A percentile compares a stretch with the other conserved stretches of the same genome.
phyloP scores from a whole-genome alignment of 164 flowering plant genomes.

The Akebia trifoliata region DNA sequence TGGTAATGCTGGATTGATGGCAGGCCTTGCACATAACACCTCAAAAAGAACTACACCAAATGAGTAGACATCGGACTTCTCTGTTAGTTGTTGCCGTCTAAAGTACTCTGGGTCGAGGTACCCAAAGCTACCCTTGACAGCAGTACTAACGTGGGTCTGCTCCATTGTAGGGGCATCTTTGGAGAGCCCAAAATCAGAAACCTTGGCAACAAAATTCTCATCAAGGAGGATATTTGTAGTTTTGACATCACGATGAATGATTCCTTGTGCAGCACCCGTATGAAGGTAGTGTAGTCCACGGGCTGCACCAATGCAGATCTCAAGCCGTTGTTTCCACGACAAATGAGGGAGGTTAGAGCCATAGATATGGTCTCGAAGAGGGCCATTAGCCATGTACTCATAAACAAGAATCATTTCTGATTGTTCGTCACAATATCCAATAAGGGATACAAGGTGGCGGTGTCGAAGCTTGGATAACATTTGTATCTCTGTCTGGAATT shows the following conservation, averaged over 20 bases:
- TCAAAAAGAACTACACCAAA: slow-evolving; percentile 89
- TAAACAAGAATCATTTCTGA: slow-evolving; percentile 89
- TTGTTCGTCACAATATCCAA: slow-evolving; percentile 79
- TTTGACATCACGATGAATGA: slow-evolving; percentile 90
- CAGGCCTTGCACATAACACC: slow-evolving; percentile 75
- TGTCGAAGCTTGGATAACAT: slow-evolving; percentile 85
- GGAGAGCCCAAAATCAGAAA: slow-evolving; percentile 81
- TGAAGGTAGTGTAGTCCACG: slow-evolving; percentile 89
- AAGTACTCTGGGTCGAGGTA: slow-evolving; percentile 92
- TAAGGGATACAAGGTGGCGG: slow-evolving; percentile 74
- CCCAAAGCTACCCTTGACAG: slow-evolving; percentile 94
- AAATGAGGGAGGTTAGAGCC: slow-evolving; percentile 51
- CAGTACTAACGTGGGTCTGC: slow-evolving; percentile 85
- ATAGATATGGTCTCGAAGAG: slow-evolving; percentile 72
- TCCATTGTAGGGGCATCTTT: slow-evolving; percentile 63
- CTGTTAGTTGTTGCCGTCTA: slow-evolving; percentile 71
- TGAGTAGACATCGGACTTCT: slow-evolving; percentile 90
- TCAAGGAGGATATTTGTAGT: slow-evolving; percentile 88
- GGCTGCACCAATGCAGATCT: slow-evolving; percentile 87
- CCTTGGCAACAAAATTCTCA: slow-evolving; percentile 72
- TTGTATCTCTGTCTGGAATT: slow-evolving; percentile 79
- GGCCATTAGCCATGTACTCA: slow-evolving; percentile 89
- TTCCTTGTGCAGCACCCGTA: slow-evolving; percentile 84
- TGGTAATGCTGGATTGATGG: slow-evolving; percentile 62
- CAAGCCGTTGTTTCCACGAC: slow-evolving; percentile 76